These are phyloP conservation scores for Sphagnurus paluster DNA, from an alignment of 1,284 basidiomycete genomes.

Conservation along the genomic window DNA sequence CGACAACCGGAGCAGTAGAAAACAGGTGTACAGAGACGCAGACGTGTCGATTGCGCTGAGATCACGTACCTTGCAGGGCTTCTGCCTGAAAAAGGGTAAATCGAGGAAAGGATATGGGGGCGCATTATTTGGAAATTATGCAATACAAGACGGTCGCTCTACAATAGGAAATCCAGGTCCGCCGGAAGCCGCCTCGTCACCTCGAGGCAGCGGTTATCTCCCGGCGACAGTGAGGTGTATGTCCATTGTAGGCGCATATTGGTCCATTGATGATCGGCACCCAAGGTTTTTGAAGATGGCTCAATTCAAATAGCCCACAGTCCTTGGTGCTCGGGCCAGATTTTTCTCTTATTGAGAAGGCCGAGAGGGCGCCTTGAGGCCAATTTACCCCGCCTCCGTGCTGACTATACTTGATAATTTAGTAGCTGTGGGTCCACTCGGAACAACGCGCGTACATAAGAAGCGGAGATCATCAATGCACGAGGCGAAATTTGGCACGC, in stretches of 20 bases:
- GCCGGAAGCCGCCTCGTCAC: background rate
- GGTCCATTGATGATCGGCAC: conserved; percentile 11
- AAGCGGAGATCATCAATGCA: background rate
- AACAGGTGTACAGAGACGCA: background rate
- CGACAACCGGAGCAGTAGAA: background rate
- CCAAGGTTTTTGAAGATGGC: background rate
- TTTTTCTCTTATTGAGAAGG: background rate
- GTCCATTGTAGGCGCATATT: conserved; percentile 10
- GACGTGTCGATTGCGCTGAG: conserved; percentile 2
- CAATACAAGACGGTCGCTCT: conserved; percentile 13
- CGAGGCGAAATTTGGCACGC: no score
- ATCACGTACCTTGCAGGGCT: conserved; percentile 12
- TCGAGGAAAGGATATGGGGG: background rate
- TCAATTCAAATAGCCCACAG: background rate
- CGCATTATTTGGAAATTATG: conserved; percentile 1
- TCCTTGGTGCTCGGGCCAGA: background rate
- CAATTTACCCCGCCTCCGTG: no score
- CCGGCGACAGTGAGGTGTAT: background rate
- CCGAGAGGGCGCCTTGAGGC: background rate
- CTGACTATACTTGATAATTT: no score
- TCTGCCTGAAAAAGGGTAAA: conserved; percentile 4
- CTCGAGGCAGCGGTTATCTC: conserved; percentile 9
- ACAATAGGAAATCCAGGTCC: conserved; percentile 17
- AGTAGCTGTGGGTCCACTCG: background rate
- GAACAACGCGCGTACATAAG: background rate